Percentiles rank a stretch among this genome's conserved stretches.
phyloP scores from a whole-genome alignment of 2,329 filamentous ascomycete genomes.

The Teratosphaeria viscida region DNA sequence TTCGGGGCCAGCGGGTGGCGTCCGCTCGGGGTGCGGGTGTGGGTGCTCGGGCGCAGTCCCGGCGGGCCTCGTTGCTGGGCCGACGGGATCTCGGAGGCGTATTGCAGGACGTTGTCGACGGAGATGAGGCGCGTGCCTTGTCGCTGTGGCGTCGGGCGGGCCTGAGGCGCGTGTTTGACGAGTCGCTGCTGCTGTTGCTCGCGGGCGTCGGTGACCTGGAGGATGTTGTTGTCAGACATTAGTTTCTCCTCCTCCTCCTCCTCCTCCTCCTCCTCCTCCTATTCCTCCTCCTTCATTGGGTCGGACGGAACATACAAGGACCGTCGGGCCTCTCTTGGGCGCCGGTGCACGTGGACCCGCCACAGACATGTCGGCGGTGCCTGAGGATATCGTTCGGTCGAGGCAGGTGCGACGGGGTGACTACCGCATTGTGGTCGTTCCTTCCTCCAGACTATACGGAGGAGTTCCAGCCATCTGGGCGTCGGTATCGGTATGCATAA shows the following conservation, averaged over 20 bases:
- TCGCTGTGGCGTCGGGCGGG: constrained; percentile 4
- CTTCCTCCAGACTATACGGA: neutral
- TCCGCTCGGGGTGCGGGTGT: constrained; percentile 39
- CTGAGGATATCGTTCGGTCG: neutral
- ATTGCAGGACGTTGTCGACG: constrained; percentile 90
- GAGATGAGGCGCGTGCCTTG: constrained; percentile 59
- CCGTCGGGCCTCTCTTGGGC: neutral
- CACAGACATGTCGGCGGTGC: neutral
- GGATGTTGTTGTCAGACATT: neutral
- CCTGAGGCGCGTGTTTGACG: neutral
- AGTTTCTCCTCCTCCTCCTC: neutral
- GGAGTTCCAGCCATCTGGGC: neutral
- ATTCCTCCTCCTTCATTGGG: neutral
- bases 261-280: no score
- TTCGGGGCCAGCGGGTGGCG: constrained; percentile 44
- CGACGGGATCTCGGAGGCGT: constrained; percentile 89
- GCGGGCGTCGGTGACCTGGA: neutral
- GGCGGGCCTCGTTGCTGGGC: constrained; percentile 73
- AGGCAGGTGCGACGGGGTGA: neutral
- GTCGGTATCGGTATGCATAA: neutral
- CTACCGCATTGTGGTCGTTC: neutral
- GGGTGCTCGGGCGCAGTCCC: constrained; percentile 38
- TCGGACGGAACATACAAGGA: neutral
- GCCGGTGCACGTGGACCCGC: neutral
- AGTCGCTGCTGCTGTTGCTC: neutral